Conservation (phyloP, 148 eudicot species). For the Heliosperma pusillum region DNA sequence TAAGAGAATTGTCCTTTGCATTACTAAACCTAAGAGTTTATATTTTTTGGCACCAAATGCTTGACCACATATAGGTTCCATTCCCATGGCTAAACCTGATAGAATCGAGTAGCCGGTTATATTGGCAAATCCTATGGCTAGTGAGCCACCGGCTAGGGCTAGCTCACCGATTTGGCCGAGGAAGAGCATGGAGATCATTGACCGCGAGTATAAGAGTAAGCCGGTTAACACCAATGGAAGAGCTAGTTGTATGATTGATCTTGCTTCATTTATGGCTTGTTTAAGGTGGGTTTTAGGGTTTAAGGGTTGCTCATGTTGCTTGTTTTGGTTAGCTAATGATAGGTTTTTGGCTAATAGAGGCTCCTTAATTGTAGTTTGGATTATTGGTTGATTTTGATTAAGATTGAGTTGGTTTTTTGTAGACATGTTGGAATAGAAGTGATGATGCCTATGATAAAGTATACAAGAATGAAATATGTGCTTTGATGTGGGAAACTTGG, state of each 20-base stretch:
- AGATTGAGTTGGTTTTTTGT: slow-evolving; percentile 9
- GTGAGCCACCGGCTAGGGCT: slow-evolving; percentile 61
- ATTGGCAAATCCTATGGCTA: slow-evolving; percentile 75
- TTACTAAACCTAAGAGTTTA: slow-evolving; percentile 53
- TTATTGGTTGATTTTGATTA: slow-evolving; percentile 11
- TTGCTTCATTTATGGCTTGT: slow-evolving; percentile 41
- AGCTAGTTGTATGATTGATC: slow-evolving; percentile 39
- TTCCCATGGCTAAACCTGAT: slow-evolving; percentile 77
- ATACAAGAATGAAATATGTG: background rate
- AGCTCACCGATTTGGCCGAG: slow-evolving; percentile 64
- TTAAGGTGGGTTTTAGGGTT: slow-evolving; percentile 32
- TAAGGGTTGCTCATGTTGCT: slow-evolving; percentile 18
- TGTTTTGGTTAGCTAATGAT: slow-evolving; percentile 20
- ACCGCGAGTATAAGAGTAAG: slow-evolving; percentile 57
- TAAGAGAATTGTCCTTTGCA: slow-evolving; percentile 54
- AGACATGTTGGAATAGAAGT: slow-evolving; percentile 34
- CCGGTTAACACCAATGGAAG: slow-evolving; percentile 65
- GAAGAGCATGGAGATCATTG: slow-evolving; percentile 75
- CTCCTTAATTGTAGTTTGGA: slow-evolving; percentile 9
- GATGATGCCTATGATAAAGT: slow-evolving; percentile 9
- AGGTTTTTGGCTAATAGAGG: slow-evolving; percentile 29
- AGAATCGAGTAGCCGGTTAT: slow-evolving; percentile 81
- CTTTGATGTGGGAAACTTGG: slow-evolving; percentile 17
- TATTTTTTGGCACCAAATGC: slow-evolving; percentile 66
- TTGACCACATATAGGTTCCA: slow-evolving; percentile 87